Base-by-base conservation (phyloP, 1,139 yeast species). In the Yamadazyma aaseri region DNA sequence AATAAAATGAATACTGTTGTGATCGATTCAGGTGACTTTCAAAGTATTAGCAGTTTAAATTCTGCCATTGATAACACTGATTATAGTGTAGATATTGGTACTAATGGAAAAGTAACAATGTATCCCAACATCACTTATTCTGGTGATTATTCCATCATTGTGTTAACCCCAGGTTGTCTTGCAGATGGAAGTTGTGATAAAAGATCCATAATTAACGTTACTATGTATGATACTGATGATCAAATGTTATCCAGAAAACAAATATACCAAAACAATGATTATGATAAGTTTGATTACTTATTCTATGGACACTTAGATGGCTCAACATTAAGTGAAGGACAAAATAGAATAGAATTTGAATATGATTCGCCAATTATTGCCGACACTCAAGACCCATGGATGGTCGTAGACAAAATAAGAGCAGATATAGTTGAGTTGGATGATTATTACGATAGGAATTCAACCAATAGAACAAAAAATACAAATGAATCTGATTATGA, bases 81-180 rank as follows among this genome's bases (percentile, higher is more conserved):
- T 29, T 45, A 45, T 28, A 34, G 38, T 29, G 49, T 47, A 4
- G 48, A 58, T 2, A 50, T 63, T 18, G 62, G 72, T 6, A 44
- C 54, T 3, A 50, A 63, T 20, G 63, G 73, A 3, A 73, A 74
- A 13, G 80, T 86, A 10, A 64, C 72, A 1, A 80, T 83, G 51
- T 69, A 71, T 42, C 92, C 96, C 6, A 81, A 84, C 43, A 73
- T 89, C 15, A 69, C 86, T 0, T 73, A 78, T 42, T 66, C 86
- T 0, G 97, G 97, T 8, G 71, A 79, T 42, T 92, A 87, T 55
- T 69, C 87, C 0, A 67, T 92, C 21, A 65, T 79, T 35, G 50
- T 90, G 38, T 79, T 75, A 46, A 92, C 98, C 0, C 97, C 97
- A 0, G 97, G 98, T 0, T 92, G 99, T 60, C 41, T 61, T 2